A percentile compares a stretch with the other conserved stretches of the same genome.
Conservation (phyloP, 2,329 filamentous ascomycete genomes). For the Neoarthrinium moseri region DNA sequence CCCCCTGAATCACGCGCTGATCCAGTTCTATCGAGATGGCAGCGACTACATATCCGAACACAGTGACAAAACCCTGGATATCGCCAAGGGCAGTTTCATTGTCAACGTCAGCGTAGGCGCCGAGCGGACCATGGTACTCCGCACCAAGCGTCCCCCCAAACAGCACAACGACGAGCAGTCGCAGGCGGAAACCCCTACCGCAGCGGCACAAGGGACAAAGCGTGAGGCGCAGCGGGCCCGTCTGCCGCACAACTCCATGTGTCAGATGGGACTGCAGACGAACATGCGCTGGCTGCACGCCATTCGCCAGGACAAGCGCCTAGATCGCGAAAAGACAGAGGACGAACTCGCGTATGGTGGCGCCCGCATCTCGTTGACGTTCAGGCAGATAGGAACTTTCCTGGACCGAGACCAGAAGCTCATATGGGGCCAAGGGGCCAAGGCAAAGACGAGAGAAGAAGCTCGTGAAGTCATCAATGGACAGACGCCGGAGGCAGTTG, state of each 20-base stretch:
- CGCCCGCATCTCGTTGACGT: conserved; percentile 87
- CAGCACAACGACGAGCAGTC: conserved; percentile 14
- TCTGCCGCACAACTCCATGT: conserved; percentile 87
- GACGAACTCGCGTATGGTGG: conserved; percentile 73
- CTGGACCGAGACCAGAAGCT: conserved; percentile 58
- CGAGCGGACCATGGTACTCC: conserved; percentile 83
- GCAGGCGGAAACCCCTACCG: no score
- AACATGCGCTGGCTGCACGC: conserved; percentile 89
- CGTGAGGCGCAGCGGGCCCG: conserved; percentile 65
- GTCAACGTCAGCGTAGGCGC: conserved; percentile 94
- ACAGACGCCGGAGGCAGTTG: conserved; percentile 61
- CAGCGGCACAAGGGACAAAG: conserved; percentile 25
- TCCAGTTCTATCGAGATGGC: conserved; percentile 88
- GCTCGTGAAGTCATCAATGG: conserved; percentile 70
- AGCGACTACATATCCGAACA: conserved; percentile 94
- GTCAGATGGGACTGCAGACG: conserved; percentile 75
- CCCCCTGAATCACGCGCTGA: conserved; percentile 83
- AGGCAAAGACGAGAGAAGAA: conserved; percentile 58
- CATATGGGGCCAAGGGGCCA: conserved; percentile 94
- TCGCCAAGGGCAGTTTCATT: conserved; percentile 76
- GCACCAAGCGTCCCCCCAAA: conserved; percentile 65
- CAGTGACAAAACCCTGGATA: conserved; percentile 94
- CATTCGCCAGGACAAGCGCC: conserved; percentile 85
- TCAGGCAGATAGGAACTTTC: conserved; percentile 86
- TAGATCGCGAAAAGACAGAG: conserved; percentile 61